Conservation (phyloP, 768 basidiomycete species). For the Daedaleopsis sinensis region DNA sequence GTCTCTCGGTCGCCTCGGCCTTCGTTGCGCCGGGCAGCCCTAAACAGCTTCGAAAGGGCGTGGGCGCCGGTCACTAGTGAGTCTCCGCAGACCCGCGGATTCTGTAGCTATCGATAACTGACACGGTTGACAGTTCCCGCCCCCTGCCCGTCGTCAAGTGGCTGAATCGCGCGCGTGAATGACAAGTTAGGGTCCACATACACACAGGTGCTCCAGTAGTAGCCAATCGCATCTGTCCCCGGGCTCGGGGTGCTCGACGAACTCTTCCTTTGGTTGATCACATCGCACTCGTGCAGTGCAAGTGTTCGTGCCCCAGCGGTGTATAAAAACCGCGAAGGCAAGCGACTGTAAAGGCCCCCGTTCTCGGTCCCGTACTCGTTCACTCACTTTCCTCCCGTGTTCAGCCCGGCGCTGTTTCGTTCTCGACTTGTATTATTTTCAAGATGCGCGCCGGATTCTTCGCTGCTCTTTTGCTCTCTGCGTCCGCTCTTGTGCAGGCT, state of each 20-base stretch:
- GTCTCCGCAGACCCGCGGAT: conserved; percentile 2
- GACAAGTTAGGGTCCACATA: not conserved
- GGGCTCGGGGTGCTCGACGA: not conserved
- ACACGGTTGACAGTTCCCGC: conserved; percentile 3
- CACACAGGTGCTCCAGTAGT: not conserved
- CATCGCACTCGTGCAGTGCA: not conserved
- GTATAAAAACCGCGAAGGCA: conserved; percentile 1
- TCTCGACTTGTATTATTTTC: not conserved
- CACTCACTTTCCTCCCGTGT: not conserved
- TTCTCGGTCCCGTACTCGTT: not conserved
- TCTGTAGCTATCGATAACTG: conserved; percentile 5
- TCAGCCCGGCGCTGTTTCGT: conserved; percentile 13
- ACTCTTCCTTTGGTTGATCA: not conserved
- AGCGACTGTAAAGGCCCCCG: not conserved
- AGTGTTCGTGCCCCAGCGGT: not conserved
- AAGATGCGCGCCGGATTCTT: conserved; percentile 14
- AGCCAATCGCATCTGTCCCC: not conserved
- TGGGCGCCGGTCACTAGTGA: not conserved
- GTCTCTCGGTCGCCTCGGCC: conserved; percentile 11
- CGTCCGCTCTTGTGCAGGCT: conserved; percentile 4
- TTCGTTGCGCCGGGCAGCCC: not conserved
- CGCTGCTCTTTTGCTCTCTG: conserved; percentile 4
- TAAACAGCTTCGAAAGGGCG: not conserved
- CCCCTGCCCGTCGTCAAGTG: not conserved
- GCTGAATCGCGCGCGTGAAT: not conserved